Conservation (phyloP, 371 early-diverging fungal genomes). For the Fennellomyces sp. region DNA sequence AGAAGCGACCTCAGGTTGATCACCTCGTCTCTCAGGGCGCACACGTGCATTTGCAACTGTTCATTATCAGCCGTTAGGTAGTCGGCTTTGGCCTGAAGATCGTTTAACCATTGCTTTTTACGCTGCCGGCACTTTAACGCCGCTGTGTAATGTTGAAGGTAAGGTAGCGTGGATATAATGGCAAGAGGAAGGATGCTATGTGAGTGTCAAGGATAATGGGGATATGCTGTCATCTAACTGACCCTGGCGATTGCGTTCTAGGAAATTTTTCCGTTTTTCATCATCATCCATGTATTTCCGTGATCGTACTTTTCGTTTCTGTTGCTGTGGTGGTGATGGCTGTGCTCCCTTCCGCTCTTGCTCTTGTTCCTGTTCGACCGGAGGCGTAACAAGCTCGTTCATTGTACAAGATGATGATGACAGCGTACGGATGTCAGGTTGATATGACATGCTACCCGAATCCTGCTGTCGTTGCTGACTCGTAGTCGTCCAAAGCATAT, state of each 20-base stretch:
- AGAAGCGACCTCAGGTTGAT: constrained; percentile 50
- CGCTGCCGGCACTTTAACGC: constrained; percentile 73
- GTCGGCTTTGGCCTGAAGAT: constrained; percentile 62
- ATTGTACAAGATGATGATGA: constrained; percentile 1
- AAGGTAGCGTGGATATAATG: too few species aligned
- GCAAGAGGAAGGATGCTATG: too few species aligned
- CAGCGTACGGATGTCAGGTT: constrained; percentile 6
- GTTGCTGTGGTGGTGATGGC: constrained; percentile 4
- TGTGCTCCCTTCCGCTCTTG: neutral
- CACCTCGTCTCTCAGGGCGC: constrained; percentile 50
- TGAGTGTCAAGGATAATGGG: too few species aligned
- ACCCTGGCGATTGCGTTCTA: constrained; percentile 81
- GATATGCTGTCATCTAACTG: too few species aligned
- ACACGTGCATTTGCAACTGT: constrained; percentile 41
- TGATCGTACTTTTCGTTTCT: constrained; percentile 12
- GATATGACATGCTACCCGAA: neutral
- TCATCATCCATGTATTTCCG: constrained; percentile 51
- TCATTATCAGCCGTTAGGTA: constrained; percentile 55
- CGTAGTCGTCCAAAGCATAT: constrained; percentile 3
- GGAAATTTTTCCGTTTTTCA: constrained; percentile 69
- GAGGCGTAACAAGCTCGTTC: neutral
- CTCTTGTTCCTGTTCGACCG: neutral
- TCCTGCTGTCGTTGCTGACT: neutral
- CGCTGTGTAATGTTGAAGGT: constrained; percentile 44
- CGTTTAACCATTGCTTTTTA: constrained; percentile 63